Evolutionary conservation across 306 rosid genomes (phyloP).

Genomic region (Argentina anserina): DNA sequence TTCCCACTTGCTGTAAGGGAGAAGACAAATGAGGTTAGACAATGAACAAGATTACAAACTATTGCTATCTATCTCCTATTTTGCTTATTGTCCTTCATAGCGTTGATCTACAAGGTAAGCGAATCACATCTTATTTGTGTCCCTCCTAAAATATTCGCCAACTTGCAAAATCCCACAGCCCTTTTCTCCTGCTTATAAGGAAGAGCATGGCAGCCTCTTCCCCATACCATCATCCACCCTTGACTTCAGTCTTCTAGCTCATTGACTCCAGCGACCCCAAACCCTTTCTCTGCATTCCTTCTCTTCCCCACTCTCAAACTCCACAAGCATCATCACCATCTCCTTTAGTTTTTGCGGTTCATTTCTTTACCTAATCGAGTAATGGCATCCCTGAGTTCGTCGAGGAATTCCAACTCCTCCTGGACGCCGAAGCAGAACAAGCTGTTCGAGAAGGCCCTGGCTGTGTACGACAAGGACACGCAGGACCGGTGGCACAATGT

Average conservation of each 20-base stretch:
- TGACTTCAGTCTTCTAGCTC: conserved; percentile 18
- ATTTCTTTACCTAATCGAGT: neutral
- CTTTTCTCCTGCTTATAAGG: conserved; percentile 6
- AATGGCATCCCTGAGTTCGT: conserved; percentile 36
- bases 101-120: neutral
- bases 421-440: conserved; percentile 86
- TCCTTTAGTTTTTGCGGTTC: neutral
- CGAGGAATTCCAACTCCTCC: conserved; percentile 42
- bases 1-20: neutral
- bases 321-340: neutral
- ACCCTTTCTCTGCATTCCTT: neutral
- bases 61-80: neutral
- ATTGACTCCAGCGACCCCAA: neutral
- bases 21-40: neutral
- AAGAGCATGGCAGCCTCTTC: neutral
- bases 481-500: conserved; percentile 85
- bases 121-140: neutral
- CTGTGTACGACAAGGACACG: conserved; percentile 68
- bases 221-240: conserved; percentile 5
- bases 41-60: neutral
- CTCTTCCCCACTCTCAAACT: neutral
- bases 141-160: conserved; percentile 3
- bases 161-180: neutral
- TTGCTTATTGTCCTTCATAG: neutral
- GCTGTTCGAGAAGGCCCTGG: conserved; percentile 85